Base-by-base conservation (phyloP, 2,329 filamentous ascomycete genomes). In the Penicillium sp. region DNA sequence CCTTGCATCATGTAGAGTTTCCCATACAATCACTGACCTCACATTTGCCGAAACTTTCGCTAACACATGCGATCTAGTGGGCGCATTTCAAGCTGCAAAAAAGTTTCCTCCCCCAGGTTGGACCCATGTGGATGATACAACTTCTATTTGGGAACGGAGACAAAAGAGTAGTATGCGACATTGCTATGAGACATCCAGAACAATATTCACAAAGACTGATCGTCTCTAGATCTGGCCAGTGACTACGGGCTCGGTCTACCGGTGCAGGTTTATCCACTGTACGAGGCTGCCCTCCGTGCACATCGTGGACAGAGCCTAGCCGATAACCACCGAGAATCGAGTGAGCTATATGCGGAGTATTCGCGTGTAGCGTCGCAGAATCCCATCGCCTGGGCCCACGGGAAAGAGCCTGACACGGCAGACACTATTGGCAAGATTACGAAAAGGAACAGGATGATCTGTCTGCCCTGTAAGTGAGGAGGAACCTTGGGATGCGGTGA, bases 251-350 rank as follows among this genome's bases (percentile, higher is more conserved):
- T 78, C 78, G 87, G 87, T 0, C 79, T 84, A 0, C 87, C 88
- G 0, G 87, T 89, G 11, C 87, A 90, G 35, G 79, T 90, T 0
- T 90, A 90, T 66, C 87, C 88, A 0, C 69, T 90, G 0, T 90
- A 88, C 66, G 88, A 90, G 65, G 89, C 88, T 63, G 85, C 76
- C 0, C 86, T 87, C 57, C 80, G 87, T 35, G 86, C 86, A 0
- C 78, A 84, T 63, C 78, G 81, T 1, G 71, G 76, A 0, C 87
- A 90, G 67, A 81, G 82, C 1, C 72, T 84, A 0, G 57, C 72
- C 25, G 81, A 84, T 4, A 90, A 89, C 57, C 78, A 86, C 57
- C 66, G 77, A 6, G 87, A 90, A 68, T 88, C 85, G 0, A 82
- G 85, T 0, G 71, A 77, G 10, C 69, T 90, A 25, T 90, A 90